Evolutionary conservation across 495 filamentous ascomycete species (phyloP), one percentile per base, ranked within the genome.

Genomic region (Penicillium longicatenatum): DNA sequence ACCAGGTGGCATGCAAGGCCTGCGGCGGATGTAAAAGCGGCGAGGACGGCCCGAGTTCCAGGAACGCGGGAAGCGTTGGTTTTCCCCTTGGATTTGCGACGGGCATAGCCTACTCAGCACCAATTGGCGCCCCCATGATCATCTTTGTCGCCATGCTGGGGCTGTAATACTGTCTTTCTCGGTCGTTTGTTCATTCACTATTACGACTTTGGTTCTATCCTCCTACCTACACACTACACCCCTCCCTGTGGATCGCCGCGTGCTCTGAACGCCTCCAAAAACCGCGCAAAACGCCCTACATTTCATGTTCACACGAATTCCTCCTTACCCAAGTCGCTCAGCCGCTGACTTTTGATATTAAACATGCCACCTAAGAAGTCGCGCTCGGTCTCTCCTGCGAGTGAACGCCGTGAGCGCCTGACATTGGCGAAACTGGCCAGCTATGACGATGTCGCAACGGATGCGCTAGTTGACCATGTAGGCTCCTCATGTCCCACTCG

Each of bases 371-470:
- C 72, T 33, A 77, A 75, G 29, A 78, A 82, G 75, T 73, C 69
- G 64, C 67, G 76, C 65, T 65, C 71, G 9, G 73, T 62, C 33
- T 64, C 75, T 5, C 70, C 79, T 20, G 62, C 63, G 45, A 52
- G 56, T 16, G 73, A 83, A 41, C 83, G 86, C 67, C 88, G 82
- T 73, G 84, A 89, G 58, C 86, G 84, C 63, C 77, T 98, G 60
- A 96, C 91, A 12, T 78, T 97, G 55, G 84, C 84, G 39, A 92
- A 97, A 75, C 78, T 99, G 57, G 86, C 91, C 26, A 88, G 88
- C 54, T 97, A 97, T 77, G 94, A 99, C 75, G 94, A 99, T 70
- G 86, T 99, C 62, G 82, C 96, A 60, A 98, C 94, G 0, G 95
- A 99, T 85, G 88, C 89, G 56, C 87, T 99, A 33, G 86, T 99